phyloP scores from a whole-genome alignment of 768 basidiomycete species.

The Macrolepiota fuliginosa region DNA sequence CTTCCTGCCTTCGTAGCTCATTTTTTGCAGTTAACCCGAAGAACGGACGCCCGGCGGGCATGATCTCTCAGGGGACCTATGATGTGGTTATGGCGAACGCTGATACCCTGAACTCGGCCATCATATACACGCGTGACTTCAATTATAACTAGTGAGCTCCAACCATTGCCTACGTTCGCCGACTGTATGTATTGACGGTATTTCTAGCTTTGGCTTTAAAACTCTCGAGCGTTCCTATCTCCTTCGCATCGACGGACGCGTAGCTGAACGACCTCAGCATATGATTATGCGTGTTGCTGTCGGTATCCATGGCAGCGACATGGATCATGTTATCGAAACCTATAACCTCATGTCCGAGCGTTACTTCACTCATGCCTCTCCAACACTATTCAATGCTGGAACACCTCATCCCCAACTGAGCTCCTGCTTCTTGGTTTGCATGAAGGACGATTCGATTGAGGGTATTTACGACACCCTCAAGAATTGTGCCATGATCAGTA shows the following conservation, averaged over 20 bases:
- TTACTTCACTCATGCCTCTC: constrained; percentile 97
- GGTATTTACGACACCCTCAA: constrained; percentile 99
- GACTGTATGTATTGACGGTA: not conserved
- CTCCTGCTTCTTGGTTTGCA: constrained; percentile 96
- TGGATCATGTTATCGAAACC: constrained; percentile 88
- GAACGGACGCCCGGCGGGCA: constrained; percentile 79
- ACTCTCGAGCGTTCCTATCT: constrained; percentile 98
- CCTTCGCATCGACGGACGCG: constrained; percentile 88
- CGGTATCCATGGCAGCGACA: constrained; percentile 88
- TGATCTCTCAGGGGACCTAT: constrained; percentile 91
- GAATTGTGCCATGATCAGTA: constrained; percentile 98
- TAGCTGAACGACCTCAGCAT: constrained; percentile 97
- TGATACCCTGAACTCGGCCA: constrained; percentile 82
- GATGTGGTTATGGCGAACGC: constrained; percentile 79
- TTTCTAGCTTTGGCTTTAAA: constrained; percentile 93
- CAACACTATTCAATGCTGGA: constrained; percentile 97
- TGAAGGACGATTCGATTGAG: constrained; percentile 99
- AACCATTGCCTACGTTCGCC: not conserved
- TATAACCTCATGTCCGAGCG: constrained; percentile 97
- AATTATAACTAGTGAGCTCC: constrained; percentile 85
- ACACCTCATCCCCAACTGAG: constrained; percentile 94
- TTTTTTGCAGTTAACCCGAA: constrained; percentile 78
- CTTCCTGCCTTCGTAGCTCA: constrained; percentile 20
- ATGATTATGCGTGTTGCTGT: constrained; percentile 99
- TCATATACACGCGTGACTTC: constrained; percentile 98